phyloP scores from a whole-genome alignment of 2,329 filamentous ascomycete species.

The Lachnellula cervina region DNA sequence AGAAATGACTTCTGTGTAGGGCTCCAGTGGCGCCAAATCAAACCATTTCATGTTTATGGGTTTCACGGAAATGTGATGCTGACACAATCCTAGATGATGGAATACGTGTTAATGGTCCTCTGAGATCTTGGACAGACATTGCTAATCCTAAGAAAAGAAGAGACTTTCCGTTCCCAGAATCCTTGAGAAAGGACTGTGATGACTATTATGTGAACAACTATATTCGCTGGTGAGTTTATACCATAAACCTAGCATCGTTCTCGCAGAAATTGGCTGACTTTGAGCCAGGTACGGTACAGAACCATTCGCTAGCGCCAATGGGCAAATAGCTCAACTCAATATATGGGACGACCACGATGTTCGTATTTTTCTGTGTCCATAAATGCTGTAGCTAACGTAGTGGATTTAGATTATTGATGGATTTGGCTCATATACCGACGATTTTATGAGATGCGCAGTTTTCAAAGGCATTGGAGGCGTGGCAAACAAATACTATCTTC shows the following conservation, averaged over 20 bases:
- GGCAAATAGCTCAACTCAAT: conserved; percentile 92
- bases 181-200: conserved; percentile 78
- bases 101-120: conserved; percentile 76
- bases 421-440: conserved; percentile 87
- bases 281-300: conserved; percentile 68
- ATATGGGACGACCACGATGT: conserved; percentile 95
- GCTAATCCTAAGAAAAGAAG: conserved; percentile 79
- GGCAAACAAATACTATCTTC: conserved; percentile 96
- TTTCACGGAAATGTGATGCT: background rate
- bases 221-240: conserved; percentile 61
- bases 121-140: conserved; percentile 78
- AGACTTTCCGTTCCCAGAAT: conserved; percentile 69
- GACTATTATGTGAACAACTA: conserved; percentile 91
- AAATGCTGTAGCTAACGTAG: conserved; percentile 61
- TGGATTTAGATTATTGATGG: conserved; percentile 66
- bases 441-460: conserved; percentile 89
- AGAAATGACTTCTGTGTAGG: background rate
- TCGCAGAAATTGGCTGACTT: conserved; percentile 42
- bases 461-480: conserved; percentile 88
- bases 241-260: conserved; percentile 7
- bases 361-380: conserved; percentile 55
- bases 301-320: conserved; percentile 79
- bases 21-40: background rate
- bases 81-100: conserved; percentile 55
- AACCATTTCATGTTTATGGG: background rate